Base-by-base conservation (phyloP, 2,329 filamentous ascomycete species). In the Fusarium sp. region DNA sequence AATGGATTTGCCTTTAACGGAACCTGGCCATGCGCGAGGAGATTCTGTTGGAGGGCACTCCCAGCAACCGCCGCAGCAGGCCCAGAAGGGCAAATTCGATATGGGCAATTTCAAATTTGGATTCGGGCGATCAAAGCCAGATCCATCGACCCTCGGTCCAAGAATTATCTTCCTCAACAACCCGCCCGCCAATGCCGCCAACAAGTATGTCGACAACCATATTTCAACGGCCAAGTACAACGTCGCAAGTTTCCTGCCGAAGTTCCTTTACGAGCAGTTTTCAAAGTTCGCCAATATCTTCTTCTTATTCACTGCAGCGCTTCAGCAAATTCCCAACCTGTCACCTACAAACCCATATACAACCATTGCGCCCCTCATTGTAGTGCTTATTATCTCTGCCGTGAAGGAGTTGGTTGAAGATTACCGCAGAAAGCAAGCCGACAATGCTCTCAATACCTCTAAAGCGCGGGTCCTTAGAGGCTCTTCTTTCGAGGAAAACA, bases 211-310 rank as follows among this genome's bases (percentile, higher is more conserved):
- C 77, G 92, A 97, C 85, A 99, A 99, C 77, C 94, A 98, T 79
- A 92, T 99, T 67, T 98, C 95, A 41, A 99, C 96, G 7, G 92
- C 96, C 67, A 99, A 99, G 81, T 99, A 99, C 87, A 99, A 98
- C 78, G 74, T 93, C 75, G 85, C 92, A 55, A 97, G 94, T 20
- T 99, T 99, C 79, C 77, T 98, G 19, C 96, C 96, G 50, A 99
- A 99, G 80, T 99, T 99, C 81, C 84, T 99, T 57, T 94, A 95
- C 78, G 96, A 99, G 79, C 96, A 99, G 78, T 99, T 99, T 82
- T 97, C 94, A 65, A 99, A 97, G 84, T 97, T 97, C 80, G 96
- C 96, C 83, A 99, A 99, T 81, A 81, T 99, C 76, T 99, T 99
- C 84, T 99, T 99, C 91, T 87, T 99, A 78, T 98, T 99, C 80